Conservation (phyloP, 176 grass and related monocot species). For the bread wheat (Triticum aestivum) region DNA sequence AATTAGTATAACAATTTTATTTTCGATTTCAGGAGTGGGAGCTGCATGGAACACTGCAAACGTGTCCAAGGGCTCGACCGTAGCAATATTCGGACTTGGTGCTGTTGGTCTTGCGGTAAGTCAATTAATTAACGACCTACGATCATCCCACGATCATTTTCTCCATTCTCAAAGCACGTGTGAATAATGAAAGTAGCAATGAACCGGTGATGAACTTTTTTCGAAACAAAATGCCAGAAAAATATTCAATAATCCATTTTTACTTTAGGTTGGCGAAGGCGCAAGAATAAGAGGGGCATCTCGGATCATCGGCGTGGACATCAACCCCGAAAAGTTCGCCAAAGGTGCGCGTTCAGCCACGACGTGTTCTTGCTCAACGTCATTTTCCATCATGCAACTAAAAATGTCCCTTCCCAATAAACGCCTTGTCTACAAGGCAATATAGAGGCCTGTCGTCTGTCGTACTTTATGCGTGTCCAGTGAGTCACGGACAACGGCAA, state of each 20-base stretch:
- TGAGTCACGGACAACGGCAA: background rate
- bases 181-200: background rate
- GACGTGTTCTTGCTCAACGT: background rate
- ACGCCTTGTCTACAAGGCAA: background rate
- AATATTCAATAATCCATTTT: background rate
- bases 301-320: slow-evolving; percentile 71
- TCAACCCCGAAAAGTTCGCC: slow-evolving; percentile 62
- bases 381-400: background rate
- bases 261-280: slow-evolving; percentile 67
- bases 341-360: slow-evolving; percentile 43
- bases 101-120: slow-evolving; percentile 81
- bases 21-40: slow-evolving; percentile 49
- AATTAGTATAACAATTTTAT: background rate
- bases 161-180: too few relatives aligned
- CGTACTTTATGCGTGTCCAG: too few relatives aligned
- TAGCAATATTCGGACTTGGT: slow-evolving; percentile 86
- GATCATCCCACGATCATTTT: too few relatives aligned
- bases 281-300: slow-evolving; percentile 58
- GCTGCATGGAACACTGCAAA: slow-evolving; percentile 95
- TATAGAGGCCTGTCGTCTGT: too few relatives aligned
- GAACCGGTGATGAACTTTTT: background rate
- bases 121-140: background rate
- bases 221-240: too few relatives aligned
- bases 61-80: slow-evolving; percentile 48
- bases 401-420: background rate